Evolutionary conservation across 129 eudicot species (phyloP).

Genomic region (Chrysanthemum makinoi): DNA sequence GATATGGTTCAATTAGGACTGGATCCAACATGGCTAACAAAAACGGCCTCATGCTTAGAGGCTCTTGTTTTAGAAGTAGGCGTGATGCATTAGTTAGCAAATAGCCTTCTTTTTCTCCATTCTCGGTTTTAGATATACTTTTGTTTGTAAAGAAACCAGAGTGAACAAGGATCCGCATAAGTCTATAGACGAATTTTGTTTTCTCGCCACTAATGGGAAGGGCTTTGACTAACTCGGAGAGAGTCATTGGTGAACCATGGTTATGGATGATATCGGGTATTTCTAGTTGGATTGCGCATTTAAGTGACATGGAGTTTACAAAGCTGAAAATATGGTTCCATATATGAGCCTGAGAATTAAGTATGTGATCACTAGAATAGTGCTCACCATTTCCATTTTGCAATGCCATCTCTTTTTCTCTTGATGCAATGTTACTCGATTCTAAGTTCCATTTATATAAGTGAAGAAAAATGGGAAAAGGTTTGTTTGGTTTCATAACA

Average conservation of each 20-base stretch:
- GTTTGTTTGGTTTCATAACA: no score
- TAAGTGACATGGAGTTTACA: constrained; percentile 40
- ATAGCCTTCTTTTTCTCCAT: constrained; percentile 20
- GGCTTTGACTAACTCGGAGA: background rate
- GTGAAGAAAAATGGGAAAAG: no score
- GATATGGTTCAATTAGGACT: constrained; percentile 10
- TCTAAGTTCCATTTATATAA: no score
- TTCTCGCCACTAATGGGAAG: constrained; percentile 25
- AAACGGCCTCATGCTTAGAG: constrained; percentile 22
- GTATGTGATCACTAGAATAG: constrained; percentile 7
- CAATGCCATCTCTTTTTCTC: background rate
- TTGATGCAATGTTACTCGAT: no score
- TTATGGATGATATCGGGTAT: constrained; percentile 16
- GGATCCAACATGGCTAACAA: constrained; percentile 20
- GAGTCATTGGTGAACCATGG: no score
- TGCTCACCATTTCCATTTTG: background rate
- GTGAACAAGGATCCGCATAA: constrained; percentile 35
- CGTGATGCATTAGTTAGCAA: constrained; percentile 33
- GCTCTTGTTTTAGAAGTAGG: constrained; percentile 30
- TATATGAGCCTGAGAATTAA: constrained; percentile 42
- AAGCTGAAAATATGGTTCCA: constrained; percentile 37
- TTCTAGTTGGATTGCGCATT: constrained; percentile 39
- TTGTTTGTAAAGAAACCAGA: constrained; percentile 28
- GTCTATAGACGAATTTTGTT: constrained; percentile 18
- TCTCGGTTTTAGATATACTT: background rate